Base-by-base conservation (phyloP, 2,329 filamentous ascomycete species). In the Stylonectria norvegica region DNA sequence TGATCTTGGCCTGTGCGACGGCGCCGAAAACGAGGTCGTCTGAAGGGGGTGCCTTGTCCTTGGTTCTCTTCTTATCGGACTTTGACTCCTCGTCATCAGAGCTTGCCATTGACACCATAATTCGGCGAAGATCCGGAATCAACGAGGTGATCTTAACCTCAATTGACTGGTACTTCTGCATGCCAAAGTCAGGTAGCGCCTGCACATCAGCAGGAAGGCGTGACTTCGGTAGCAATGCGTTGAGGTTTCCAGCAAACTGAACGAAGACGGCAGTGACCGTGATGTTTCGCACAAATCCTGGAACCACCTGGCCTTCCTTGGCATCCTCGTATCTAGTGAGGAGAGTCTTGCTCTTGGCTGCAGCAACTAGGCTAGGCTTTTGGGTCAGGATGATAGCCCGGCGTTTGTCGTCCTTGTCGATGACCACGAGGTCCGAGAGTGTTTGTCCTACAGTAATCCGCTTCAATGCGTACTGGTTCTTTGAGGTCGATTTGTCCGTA, bases 231-330 rank as follows among this genome's bases (percentile, higher is more conserved):
- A 96, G 70, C 29, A 96, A 69, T 11, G 87, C 91, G 32, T 81
- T 85, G 14, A 95, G 67, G 22, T 79, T 81, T 53, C 83, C 85
- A 28, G 83, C 81, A 62, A 96, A 96, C 57, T 94, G 85, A n/a
- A 96, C 78, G 56, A 95, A 97, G 9, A 90, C 74, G 30, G 86
- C 89, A 7, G 85, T 86, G 2, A 79, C 69, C 0, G 88, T 90
- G 37, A 95, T 85, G 56, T 93, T 94, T 44, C 84, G 83, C 18
- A 98, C 81, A 55, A 91, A 95, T 5, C 90, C 91, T 43, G 81
- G 77, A 6, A 89, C 76, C 17, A 80, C 68, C 22, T 78, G 73
- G 20, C 86, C 86, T 48, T 85, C 75, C 48, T 81, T 77, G 15
- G 89, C 75, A 49, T 91, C 80, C 16, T 85, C 81, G 40, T 93